Base-by-base conservation (phyloP, 1,284 basidiomycete genomes). In the Sparassis latifolia region DNA sequence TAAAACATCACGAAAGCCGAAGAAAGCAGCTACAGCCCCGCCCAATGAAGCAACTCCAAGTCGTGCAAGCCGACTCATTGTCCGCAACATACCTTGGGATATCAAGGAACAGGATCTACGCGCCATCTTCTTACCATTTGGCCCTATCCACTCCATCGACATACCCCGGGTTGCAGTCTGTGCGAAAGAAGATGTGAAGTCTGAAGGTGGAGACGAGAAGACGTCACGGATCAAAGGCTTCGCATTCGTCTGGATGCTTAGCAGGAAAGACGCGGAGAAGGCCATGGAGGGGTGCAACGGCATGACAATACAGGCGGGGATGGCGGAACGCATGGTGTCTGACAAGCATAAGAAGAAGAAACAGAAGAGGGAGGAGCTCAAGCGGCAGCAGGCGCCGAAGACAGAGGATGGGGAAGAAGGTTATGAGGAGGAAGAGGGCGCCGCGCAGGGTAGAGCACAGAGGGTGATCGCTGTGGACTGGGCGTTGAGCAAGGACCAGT, bases 231-330 rank as follows among this genome's bases (percentile, higher is more conserved):
- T 79, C 28, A 86, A 90, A 58, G 95, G 96, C 0, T 99, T 97
- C 61, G 96, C 93, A 0, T 98, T 99, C 62, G 86, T 98, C 10
- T 97, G 94, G 92, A 94, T 92, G 79, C 69, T 94, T 55, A 86
- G 84, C 56, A 84, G 82, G 61, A 86, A 87, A 54, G 91, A 95
- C 62, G 95, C 94, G 2, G 87, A 93, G 64, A 75, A 76, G 45
- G 96, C 94, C 0, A 78, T 98, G 55, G 84, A 85, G 57, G 82
- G 76, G 4, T 82, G 92, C 55, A 98, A 98, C 62, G 94, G 92
- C 10, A 84, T 80, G 68, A 76, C 74, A 10, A 73, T 94, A 31
- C 69, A 73, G 12, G 76, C 84, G 7, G 89, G 89, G 9, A 77
- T 86, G 55, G 86, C 86, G 1, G 76, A 80, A 53, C 72, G 75